Base-by-base conservation (phyloP, 2,329 filamentous ascomycete genomes). In the Volutella citrinella region DNA sequence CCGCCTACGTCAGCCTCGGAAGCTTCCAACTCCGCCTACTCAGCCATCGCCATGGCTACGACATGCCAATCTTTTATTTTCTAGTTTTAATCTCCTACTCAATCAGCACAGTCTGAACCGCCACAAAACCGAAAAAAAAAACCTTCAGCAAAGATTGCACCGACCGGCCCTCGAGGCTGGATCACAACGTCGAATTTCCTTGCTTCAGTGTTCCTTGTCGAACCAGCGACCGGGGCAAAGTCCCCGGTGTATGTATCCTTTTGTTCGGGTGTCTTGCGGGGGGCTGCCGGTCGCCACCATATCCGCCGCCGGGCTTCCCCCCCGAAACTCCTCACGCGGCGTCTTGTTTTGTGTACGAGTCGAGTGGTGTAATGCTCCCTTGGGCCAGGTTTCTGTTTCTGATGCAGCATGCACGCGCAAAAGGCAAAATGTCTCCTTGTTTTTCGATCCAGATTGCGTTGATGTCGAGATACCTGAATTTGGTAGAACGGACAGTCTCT, bases 21-120 rank as follows among this genome's bases (percentile, higher is more conserved):
- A 48, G 42, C 42, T 31, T 42, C 41, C 44, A 54, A 53, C 52
- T 39, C 47, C 34, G 30, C 38, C 32, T 42, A 40, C 35, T 36
- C 31, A 40, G 44, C 45, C 45, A 39, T 25, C 19, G 11, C 28
- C 26, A 25, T 36, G 49, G 49, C 49, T 48, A 52, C 38, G 45
- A 52, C 46, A 30, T 35, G 25, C 36, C 48, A 41, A 33, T 41
- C 40, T 30, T 34, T 42, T 34, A 38, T 35, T 29, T 40, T 34
- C 41, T 30, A 34, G 20, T 32, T 40, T 30, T 43, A 39, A 37
- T 46, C 34, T 37, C 39, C 30, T 37, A 39, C 19, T 20, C 31
- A 42, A 31, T 38, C 32, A 30, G n/a, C n/a, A n/a, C n/a, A 44
- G 34, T 31, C 21, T 29, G 41, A 34, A 37, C 42, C n/a, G n/a